Base-by-base conservation (phyloP, 192 early-diverging fungal species). In the Glomus cerebriforme region DNA sequence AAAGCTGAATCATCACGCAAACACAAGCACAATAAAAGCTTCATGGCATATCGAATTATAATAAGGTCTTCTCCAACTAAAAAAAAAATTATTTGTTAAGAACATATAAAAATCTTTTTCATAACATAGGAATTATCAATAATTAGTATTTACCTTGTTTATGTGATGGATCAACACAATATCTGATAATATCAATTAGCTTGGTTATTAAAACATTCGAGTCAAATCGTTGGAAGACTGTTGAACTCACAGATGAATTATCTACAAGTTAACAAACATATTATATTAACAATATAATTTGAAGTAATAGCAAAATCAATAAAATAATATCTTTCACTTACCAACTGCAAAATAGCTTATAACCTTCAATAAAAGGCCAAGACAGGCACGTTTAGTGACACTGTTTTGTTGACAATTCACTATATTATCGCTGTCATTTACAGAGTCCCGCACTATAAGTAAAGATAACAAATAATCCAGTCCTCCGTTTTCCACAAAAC, bases 401-500 rank as follows among this genome's bases (percentile, higher is more conserved):
- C 64, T 80, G 32, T 77, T 66, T 37, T 75, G 43, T 35, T 80
- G 73, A 31, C 27, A 63, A 12, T 32, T 27, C 12, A 24, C 15
- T 19, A 60, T 29, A 0, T 34, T 64, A 27, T 76, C 24, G 32
- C n/a, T 6, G 5, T 78, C 45, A 39, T 19, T 35, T 34, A 17
- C 27, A 29, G 77, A 34, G 1, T 54, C 60, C 37, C 49, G 64
- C n/a, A 49, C 35, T 59, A 84, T 83, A 2, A 86, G 39, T 32
- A 86, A 29, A 7, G 75, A 45, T 2, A 75, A 79, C 60, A 87
- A 74, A 69, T 79, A 69, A 22, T 83, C 75, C 13, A 82, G 74
- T n/a, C 86, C 86, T 13, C 84, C 83, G 34, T 83, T 81, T 45
- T 81, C 72, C 7, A 83, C 39, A 65, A 87, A 87, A 1, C 62